These are phyloP conservation scores for Ichthyophthirius multifiliis DNA, from an alignment of 169 alveolate genomes.

Conservation along the genomic window DNA sequence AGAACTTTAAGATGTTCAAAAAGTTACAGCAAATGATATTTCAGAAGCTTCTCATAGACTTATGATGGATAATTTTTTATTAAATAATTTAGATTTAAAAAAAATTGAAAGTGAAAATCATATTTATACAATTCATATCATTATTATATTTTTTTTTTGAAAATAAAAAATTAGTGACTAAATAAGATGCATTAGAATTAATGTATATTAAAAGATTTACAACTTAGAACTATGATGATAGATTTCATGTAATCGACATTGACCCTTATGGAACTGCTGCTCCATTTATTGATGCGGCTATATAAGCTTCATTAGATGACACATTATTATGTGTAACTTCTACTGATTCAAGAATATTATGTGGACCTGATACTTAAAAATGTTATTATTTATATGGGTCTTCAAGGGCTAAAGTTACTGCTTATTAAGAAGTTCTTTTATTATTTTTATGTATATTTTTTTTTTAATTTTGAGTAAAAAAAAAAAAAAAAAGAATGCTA, in stretches of 20 bases:
- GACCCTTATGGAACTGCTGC: slow-evolving; percentile 86
- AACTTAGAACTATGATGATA: slow-evolving; percentile 32
- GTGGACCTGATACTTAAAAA: slow-evolving; percentile 71
- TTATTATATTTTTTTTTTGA: no score
- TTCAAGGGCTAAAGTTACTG: slow-evolving; percentile 51
- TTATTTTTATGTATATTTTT: no score
- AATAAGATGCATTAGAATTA: slow-evolving; percentile 67
- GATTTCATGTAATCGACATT: slow-evolving; percentile 75
- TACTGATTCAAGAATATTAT: slow-evolving; percentile 80
- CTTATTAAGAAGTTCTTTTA: slow-evolving; percentile 69
- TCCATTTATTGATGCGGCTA: slow-evolving; percentile 79
- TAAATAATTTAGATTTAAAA: slow-evolving; percentile 45
- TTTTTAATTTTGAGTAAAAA: not conserved
- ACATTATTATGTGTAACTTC: slow-evolving; percentile 75
- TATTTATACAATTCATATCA: no score
- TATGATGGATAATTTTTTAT: slow-evolving; percentile 66
- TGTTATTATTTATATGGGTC: slow-evolving; percentile 80
- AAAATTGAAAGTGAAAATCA: slow-evolving; percentile 39
- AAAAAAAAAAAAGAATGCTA: slow-evolving; percentile 33
- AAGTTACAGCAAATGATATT: slow-evolving; percentile 74
- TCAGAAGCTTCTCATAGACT: slow-evolving; percentile 69
- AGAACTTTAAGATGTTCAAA: slow-evolving; percentile 58
- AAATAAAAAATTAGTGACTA: slow-evolving; percentile 5
- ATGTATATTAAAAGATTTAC: slow-evolving; percentile 38
- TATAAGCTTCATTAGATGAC: slow-evolving; percentile 59